Evolutionary conservation across 768 basidiomycete genomes (phyloP), one percentile per base, ranked within the genome.

Genomic region (Tylopilus sp.): DNA sequence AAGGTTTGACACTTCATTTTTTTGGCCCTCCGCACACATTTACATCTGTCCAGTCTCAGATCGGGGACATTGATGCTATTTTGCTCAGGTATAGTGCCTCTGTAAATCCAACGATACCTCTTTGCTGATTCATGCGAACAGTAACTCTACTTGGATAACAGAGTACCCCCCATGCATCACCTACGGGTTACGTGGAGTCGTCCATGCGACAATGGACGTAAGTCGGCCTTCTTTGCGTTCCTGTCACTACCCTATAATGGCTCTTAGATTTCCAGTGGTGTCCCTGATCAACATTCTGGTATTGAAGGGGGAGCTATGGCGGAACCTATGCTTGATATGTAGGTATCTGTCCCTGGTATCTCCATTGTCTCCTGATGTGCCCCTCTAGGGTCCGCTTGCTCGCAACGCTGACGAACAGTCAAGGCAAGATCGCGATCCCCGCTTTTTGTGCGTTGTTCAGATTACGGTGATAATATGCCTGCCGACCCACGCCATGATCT

Each of bases 311-410:
- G 97, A 16, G 88, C 83, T 2, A 79, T 85, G 2, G 74, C 74
- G 3, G 97, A 99, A 70, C 95, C 97, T 0, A 92, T 98, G 89
- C 75, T 85, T 45, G 97, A 98, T 63, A 92, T 98, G 89, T 91
- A 61, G 51, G 80, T 63, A 25, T n/a, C 28, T 45, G 22, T 31
- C 16, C 34, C 10, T 9, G 19, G 30, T 26, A 17, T 2, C 17
- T 11, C 29, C 25, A 14, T 16, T 17, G 16, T 37, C 21, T 36
- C 24, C 46, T 22, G 25, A 40, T 45, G 8, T 45, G 24, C 25
- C 33, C 28, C 6, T 17, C 58, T 45, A 92, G 90, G 87, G 78
- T 96, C 24, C 82, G 84, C 37, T 72, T 98, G 3, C 78, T 98
- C 13, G 82, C 84, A 2, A 86, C 83, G 3, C 72, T 98, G 17